Base-by-base conservation (phyloP, 805 yeast species). In the Lipomyces mesembrius region DNA sequence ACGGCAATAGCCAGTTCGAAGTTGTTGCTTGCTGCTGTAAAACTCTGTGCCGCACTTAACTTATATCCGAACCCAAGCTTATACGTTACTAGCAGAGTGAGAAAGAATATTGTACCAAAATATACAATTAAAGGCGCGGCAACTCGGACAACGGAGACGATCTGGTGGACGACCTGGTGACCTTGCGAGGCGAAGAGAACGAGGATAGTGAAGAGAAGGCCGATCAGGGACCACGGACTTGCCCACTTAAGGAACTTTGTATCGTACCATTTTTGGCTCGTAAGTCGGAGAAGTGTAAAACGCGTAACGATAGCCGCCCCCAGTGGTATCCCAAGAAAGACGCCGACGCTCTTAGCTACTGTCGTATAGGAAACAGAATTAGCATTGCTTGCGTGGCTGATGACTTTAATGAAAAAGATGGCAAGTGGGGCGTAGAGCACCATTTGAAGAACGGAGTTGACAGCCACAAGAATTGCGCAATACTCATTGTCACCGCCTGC, bases 21-120 rank as follows among this genome's bases (percentile, higher is more conserved):
- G 73, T 85, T 85, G 73, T 85, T 85, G 4, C 86, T 83, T 0
- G 88, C 83, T 8, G 87, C 86, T 2, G 87, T 83, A 71, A 85
- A 85, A n/a, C 83, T 77, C 67, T 85, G 88, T 11, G 87, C 82
- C 46, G 80, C 75, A 2, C 81, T 79, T 34, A 77, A 76, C 5
- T 75, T 69, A 71, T 83, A 85, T 56, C 29, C 71, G 57, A 63
- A 62, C 53, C 72, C 70, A 25, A 61, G 60, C 39, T 64, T 65
- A 60, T 61, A 62, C 8, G 68, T 61, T 66, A 79, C 76, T 61
- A 80, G 80, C 55, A 75, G 69, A 1, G 83, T 78, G 0, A 79
- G 80, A 70, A 81, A 82, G 83, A 85, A 85, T 43, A 82, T 75
- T 25, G 84, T 74, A 3, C 79, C 29, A 70, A 85, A 85, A 72